These are phyloP conservation scores for Parmelia sp. DNA, from an alignment of 495 filamentous ascomycete species.

Conservation along the genomic window DNA sequence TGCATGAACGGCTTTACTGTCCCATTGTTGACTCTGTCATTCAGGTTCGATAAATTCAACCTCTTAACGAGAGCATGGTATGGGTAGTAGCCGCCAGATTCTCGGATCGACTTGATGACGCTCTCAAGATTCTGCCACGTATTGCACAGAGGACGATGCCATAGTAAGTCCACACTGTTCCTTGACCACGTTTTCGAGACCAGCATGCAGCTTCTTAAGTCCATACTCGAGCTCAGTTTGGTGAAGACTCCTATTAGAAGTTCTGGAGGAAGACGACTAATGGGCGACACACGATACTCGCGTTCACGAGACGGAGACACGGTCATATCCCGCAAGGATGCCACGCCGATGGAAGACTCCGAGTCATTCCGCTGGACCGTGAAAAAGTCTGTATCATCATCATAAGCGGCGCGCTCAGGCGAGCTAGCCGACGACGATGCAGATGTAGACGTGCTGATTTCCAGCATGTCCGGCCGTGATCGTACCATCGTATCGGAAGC, in stretches of 20 bases:
- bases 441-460: conserved; percentile 23
- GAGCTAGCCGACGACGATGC: conserved; percentile 75
- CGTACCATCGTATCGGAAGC: conserved; percentile 16
- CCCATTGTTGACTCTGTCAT: conserved; percentile 75
- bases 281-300: conserved; percentile 57
- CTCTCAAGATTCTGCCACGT: conserved; percentile 71
- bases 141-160: conserved; percentile 88
- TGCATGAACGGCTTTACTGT: conserved; percentile 72
- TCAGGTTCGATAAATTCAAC: conserved; percentile 78
- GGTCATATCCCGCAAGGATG: conserved; percentile 64
- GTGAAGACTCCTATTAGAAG: conserved; percentile 89
- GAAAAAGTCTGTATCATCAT: conserved; percentile 94
- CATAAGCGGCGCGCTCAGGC: conserved; percentile 67
- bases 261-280: conserved; percentile 83
- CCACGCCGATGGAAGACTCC: conserved; percentile 77
- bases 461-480: conserved; percentile 16
- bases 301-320: conserved; percentile 52
- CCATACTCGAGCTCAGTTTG: conserved; percentile 64
- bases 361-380: conserved; percentile 79
- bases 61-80: conserved; percentile 85
- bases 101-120: conserved; percentile 69
- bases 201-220: conserved; percentile 82
- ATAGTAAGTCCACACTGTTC: conserved; percentile 87
- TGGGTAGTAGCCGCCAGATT: conserved; percentile 64
- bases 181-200: conserved; percentile 88